phyloP scores from a whole-genome alignment of 164 flowering plant species.

The Houttuynia cordata region DNA sequence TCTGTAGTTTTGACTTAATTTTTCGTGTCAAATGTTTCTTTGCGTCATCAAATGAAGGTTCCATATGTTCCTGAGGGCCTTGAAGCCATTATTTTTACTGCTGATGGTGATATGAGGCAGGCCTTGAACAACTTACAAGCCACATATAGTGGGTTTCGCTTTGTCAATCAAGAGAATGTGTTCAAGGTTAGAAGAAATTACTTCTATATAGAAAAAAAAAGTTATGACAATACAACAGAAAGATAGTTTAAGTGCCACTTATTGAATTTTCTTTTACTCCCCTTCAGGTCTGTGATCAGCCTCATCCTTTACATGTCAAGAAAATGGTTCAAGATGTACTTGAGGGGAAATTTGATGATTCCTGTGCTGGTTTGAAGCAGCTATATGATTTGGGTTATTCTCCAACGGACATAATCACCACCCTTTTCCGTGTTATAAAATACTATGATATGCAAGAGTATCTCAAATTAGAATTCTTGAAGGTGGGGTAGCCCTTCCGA shows the following conservation, averaged over 20 bases:
- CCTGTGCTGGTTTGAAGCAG: slow-evolving; percentile 81
- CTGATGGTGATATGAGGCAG: slow-evolving; percentile 99
- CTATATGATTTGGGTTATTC: slow-evolving; percentile 96
- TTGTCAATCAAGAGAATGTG: slow-evolving; percentile 95
- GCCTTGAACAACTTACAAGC: slow-evolving; percentile 98
- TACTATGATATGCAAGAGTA: slow-evolving; percentile 95
- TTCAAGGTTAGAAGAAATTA: slow-evolving; percentile 56
- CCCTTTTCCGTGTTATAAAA: slow-evolving; percentile 88
- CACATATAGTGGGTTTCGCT: slow-evolving; percentile 84
- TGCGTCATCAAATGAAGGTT: slow-evolving; percentile 33
- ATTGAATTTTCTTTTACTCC: neutral
- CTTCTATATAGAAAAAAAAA: neutral
- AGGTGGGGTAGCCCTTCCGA: slow-evolving; percentile 27
- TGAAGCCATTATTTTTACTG: slow-evolving; percentile 96
- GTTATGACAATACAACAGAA: neutral
- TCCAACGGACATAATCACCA: slow-evolving; percentile 94
- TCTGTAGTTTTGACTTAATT: no score
- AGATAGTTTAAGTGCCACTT: neutral
- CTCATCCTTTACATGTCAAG: slow-evolving; percentile 95
- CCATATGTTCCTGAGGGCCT: slow-evolving; percentile 92
- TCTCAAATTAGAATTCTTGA: slow-evolving; percentile 91
- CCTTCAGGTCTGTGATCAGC: slow-evolving; percentile 94
- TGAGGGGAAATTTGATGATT: slow-evolving; percentile 92
- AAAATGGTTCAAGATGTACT: slow-evolving; percentile 74
- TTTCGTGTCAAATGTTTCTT: no score